Conservation (phyloP, 805 yeast species). For the Blastobotrys attinorum region DNA sequence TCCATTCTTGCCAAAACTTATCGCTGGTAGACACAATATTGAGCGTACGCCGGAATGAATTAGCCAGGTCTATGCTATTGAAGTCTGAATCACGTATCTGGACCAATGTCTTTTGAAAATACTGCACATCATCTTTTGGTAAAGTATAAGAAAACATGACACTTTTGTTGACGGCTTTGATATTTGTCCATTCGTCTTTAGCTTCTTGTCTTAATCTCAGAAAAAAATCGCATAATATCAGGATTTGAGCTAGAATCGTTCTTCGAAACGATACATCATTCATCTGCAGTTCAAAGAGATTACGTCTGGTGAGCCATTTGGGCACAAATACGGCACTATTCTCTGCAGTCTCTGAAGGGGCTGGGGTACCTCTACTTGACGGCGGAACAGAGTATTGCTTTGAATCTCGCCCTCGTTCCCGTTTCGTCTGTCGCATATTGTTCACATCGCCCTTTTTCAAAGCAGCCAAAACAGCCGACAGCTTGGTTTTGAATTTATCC, state of each 20-base stretch:
- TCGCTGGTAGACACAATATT: conserved; percentile 20
- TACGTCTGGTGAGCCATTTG: conserved; percentile 30
- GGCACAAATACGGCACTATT: conserved; percentile 19
- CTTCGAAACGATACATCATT: conserved; percentile 26
- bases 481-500: conserved; percentile 10
- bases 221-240: conserved; percentile 24
- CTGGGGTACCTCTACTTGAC: too few relatives aligned
- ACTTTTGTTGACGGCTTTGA: conserved; percentile 16
- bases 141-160: conserved; percentile 18
- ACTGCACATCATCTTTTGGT: conserved; percentile 13
- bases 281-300: conserved; percentile 27
- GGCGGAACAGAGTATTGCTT: background rate
- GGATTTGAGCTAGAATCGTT: conserved; percentile 23
- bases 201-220: conserved; percentile 12
- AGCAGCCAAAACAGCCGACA: conserved; percentile 15
- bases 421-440: background rate
- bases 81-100: background rate
- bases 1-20: conserved; percentile 28
- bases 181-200: conserved; percentile 10
- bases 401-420: background rate
- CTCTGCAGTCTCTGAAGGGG: conserved; percentile 4
- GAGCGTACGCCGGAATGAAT: conserved; percentile 13
- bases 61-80: conserved; percentile 11
- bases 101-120: conserved; percentile 7
- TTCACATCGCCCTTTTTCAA: conserved; percentile 9